These are phyloP conservation scores for Bruguiera hainesii DNA, from an alignment of 441 rosid genomes.

Conservation along the genomic window DNA sequence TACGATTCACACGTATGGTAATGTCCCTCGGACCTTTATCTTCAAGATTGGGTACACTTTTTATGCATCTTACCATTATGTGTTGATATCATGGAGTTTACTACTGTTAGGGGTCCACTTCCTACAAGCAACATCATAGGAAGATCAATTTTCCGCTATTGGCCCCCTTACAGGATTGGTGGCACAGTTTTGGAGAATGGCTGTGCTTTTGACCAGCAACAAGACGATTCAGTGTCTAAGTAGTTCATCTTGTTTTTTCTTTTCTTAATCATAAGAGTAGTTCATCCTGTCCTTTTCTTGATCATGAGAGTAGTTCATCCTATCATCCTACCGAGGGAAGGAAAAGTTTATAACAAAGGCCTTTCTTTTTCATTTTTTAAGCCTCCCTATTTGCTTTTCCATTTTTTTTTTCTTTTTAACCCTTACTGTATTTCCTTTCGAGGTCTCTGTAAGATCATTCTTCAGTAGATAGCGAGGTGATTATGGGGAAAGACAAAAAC, in stretches of 20 bases:
- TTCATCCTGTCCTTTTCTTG: neutral
- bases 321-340: neutral
- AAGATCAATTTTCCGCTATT: constrained; percentile 82
- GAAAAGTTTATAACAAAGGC: neutral
- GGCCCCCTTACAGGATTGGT: constrained; percentile 87
- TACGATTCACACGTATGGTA: constrained; percentile 97
- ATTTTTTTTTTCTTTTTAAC: no score
- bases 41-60: neutral
- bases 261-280: no score
- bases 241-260: neutral
- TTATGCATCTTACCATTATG: neutral
- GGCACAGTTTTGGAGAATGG: constrained; percentile 57
- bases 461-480: neutral
- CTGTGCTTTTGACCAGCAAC: constrained; percentile 59
- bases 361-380: neutral
- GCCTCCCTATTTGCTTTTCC: neutral
- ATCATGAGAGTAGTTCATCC: no score
- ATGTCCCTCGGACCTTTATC: constrained; percentile 8
- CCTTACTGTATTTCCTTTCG: neutral
- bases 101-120: constrained; percentile 71
- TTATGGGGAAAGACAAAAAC: constrained; percentile 4
- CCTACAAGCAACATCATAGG: constrained; percentile 89
- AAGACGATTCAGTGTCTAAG: constrained; percentile 20
- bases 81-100: neutral
- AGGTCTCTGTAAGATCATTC: neutral